Evolutionary conservation across 2,329 filamentous ascomycete species (phyloP).

Genomic region (Talaromyces funiculosus): DNA sequence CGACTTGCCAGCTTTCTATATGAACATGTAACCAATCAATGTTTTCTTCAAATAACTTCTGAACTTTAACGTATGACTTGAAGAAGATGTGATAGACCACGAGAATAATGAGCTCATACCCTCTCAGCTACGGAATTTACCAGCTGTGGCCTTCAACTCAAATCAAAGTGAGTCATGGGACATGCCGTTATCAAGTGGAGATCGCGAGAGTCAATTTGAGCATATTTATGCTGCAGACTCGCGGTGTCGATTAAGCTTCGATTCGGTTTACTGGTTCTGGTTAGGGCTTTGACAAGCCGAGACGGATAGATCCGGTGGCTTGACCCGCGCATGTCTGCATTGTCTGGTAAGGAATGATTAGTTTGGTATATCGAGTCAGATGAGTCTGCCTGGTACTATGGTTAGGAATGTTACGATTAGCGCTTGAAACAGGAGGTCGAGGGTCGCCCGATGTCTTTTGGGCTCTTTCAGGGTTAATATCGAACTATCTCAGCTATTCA

Average conservation of each 20-base stretch:
- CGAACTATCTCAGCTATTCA: too few relatives aligned
- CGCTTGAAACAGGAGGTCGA: too few relatives aligned
- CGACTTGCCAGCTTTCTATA: not conserved
- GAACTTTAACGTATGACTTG: not conserved
- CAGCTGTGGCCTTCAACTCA: too few relatives aligned
- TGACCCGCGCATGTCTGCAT: too few relatives aligned
- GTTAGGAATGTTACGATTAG: too few relatives aligned
- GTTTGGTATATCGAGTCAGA: too few relatives aligned
- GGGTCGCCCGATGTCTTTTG: too few relatives aligned
- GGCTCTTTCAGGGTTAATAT: too few relatives aligned
- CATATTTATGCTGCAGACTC: slow-evolving; percentile 4
- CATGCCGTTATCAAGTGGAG: not conserved
- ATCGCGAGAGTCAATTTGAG: slow-evolving; percentile 10
- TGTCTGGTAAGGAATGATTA: too few relatives aligned
- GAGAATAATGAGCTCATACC: not conserved
- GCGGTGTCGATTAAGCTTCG: not conserved
- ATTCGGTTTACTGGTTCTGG: not conserved
- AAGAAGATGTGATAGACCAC: too few relatives aligned
- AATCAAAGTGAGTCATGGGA: too few relatives aligned
- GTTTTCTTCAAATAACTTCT: not conserved
- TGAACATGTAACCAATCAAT: not conserved
- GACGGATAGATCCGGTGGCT: not conserved
- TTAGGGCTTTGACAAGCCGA: not conserved
- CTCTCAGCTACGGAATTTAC: not conserved
- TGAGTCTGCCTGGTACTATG: too few relatives aligned